Conservation (phyloP, 176 grass and related monocot genomes). For the Eragrostis nindensis region DNA sequence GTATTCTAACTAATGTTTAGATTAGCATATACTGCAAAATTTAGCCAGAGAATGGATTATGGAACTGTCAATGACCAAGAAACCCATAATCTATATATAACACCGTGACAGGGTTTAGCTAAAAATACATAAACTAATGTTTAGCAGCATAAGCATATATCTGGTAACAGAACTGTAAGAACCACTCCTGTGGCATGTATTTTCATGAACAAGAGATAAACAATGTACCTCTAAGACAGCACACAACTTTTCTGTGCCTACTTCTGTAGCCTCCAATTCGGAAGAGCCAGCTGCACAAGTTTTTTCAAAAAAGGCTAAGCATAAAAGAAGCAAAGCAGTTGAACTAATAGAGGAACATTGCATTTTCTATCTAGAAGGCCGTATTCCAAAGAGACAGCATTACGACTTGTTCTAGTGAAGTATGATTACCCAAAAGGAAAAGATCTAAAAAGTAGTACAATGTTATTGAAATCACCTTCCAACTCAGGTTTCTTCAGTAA, state of each 20-base stretch:
- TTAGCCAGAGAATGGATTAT: not conserved
- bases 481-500: conserved; percentile 56
- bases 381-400: conserved; percentile 1
- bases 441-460: conserved; percentile 9
- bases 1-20: conserved; percentile 20
- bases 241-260: conserved; percentile 43
- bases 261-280: conserved; percentile 51
- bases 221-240: conserved; percentile 65
- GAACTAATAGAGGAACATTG: conserved; percentile 26
- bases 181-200: conserved; percentile 7
- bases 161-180: not conserved
- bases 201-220: conserved; percentile 43
- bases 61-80: not conserved
- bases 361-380: conserved; percentile 23
- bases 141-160: conserved; percentile 22
- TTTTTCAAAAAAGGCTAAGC: conserved; percentile 10
- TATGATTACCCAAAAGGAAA: conserved; percentile 39
- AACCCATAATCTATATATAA: not conserved
- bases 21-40: conserved; percentile 3
- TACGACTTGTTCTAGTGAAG: conserved; percentile 32
- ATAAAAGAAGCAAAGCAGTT: conserved; percentile 13
- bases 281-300: conserved; percentile 48
- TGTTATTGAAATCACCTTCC: conserved; percentile 56
- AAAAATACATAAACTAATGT: conserved; percentile 8
- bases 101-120: conserved; percentile 28